Conservation (phyloP, 179 eudicot species). For the Vitellaria paradoxa region DNA sequence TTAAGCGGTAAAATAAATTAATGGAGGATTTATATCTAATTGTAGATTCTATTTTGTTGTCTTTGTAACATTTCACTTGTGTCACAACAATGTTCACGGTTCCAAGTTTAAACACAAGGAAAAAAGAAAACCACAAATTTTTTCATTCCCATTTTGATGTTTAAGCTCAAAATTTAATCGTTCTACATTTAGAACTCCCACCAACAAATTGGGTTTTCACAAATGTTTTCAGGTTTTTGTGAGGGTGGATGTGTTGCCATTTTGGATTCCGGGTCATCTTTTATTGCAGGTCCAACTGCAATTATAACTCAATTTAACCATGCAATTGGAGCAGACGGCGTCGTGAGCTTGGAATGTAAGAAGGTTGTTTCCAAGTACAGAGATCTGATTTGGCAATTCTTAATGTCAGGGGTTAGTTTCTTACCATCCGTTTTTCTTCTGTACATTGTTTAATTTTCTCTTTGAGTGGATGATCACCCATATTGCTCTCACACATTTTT, state of each 20-base stretch:
- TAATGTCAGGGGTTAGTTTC: constrained; percentile 42
- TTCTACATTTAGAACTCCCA: not conserved
- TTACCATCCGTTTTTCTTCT: not conserved
- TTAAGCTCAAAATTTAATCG: not conserved
- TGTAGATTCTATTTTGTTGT: not conserved
- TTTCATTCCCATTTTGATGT: not conserved
- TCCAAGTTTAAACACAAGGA: not conserved
- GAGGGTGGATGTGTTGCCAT: constrained; percentile 56
- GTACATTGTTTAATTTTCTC: not conserved
- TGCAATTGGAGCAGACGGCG: constrained; percentile 60
- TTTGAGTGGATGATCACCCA: not conserved
- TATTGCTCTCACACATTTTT: not conserved
- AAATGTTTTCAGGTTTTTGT: constrained; percentile 40
- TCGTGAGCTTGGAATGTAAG: constrained; percentile 50
- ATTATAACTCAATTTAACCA: constrained; percentile 55
- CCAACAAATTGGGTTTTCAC: not conserved
- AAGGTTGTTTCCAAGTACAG: constrained; percentile 42
- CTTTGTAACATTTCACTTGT: not conserved
- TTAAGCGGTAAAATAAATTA: not conserved
- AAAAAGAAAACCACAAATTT: not conserved
- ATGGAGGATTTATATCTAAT: not conserved
- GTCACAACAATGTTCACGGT: not conserved
- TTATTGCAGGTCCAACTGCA: constrained; percentile 65
- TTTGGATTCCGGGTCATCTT: constrained; percentile 59
- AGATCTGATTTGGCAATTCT: constrained; percentile 48